These are phyloP conservation scores for Climacium dendroides DNA, from an alignment of 225 moss, liverwort and hornwort species.

Conservation along the genomic window DNA sequence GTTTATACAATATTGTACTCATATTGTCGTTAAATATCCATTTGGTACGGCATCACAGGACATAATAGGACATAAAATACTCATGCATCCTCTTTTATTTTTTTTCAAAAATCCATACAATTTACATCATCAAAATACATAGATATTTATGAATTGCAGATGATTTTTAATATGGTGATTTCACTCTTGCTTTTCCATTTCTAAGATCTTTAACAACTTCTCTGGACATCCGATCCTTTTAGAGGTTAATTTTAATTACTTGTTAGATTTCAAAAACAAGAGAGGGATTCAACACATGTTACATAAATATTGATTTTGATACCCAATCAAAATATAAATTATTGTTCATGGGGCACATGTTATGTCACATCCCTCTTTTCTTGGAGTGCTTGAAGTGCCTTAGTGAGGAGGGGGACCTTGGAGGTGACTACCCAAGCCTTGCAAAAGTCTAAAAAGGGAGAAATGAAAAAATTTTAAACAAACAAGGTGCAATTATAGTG, in stretches of 20 bases:
- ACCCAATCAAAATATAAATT: accelerated
- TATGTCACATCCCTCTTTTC: no score
- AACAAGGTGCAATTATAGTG: no score
- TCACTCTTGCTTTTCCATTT: neutral
- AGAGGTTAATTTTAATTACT: neutral
- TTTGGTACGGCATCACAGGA: accelerated
- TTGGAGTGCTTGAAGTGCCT: no score
- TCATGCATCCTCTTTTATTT: accelerated
- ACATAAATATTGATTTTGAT: neutral
- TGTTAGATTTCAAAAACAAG: neutral
- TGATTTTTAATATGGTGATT: neutral
- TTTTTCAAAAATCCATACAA: no score
- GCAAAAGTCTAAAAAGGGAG: no score
- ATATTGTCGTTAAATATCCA: neutral
- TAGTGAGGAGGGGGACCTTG: no score
- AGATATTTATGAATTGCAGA: neutral
- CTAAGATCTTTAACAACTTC: neutral
- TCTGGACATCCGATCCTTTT: accelerated
- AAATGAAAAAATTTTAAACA: no score
- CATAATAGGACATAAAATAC: neutral
- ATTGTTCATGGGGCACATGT: no score
- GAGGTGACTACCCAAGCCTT: no score
- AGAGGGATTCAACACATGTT: neutral
- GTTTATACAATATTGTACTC: accelerated
- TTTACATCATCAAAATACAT: neutral